Base-by-base conservation (phyloP, 2,329 filamentous ascomycete genomes). In the Phoma sp. region DNA sequence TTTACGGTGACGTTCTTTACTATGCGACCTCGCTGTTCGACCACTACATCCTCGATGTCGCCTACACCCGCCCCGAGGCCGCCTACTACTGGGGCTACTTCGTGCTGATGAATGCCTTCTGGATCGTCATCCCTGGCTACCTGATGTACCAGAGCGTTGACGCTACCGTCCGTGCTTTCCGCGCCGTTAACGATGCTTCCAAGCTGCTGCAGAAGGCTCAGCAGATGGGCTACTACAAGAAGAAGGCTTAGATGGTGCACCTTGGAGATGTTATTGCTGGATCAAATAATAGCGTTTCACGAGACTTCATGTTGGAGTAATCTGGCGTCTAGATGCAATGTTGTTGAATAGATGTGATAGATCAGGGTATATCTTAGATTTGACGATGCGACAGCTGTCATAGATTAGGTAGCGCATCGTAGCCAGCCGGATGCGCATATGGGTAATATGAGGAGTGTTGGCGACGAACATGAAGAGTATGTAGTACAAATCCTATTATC, bases 31-130 rank as follows among this genome's bases (percentile, higher is more conserved):
- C 83, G 64, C 72, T 85, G 60, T 86, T 85, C 67, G 84, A 88
- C 67, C 79, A 85, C 63, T 82, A 81, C 61, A 76, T 80, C 50
- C 75, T 82, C 57, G 78, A 79, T 8, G 67, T 82, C 18, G 76
- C 78, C 9, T 86, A 87, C 68, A 85, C 81, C 59, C 77, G 86
- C 52, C 86, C 86, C 0, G 86, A 88, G 70, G 75, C 79, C 4
- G 83, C 83, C 59, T 88, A 88, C 71, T 88, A 85, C 70, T 88
- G 85, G 84, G 77, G 82, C 36, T 88, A 88, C 71, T 88, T 85
- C 68, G 80, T 88, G 52, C 73, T 84, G 29, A 86, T 87, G 84
- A 88, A 88, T 65, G 80, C 81, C 46, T 83, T 87, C 68, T 88
- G 86, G 86, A 86, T 88, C 49, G 76, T 86, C 29, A 81, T 88